A percentile compares a stretch with the other conserved stretches of the same genome.
Conservation (phyloP, 805 yeast genomes). For the Yamadazyma insecticola region DNA sequence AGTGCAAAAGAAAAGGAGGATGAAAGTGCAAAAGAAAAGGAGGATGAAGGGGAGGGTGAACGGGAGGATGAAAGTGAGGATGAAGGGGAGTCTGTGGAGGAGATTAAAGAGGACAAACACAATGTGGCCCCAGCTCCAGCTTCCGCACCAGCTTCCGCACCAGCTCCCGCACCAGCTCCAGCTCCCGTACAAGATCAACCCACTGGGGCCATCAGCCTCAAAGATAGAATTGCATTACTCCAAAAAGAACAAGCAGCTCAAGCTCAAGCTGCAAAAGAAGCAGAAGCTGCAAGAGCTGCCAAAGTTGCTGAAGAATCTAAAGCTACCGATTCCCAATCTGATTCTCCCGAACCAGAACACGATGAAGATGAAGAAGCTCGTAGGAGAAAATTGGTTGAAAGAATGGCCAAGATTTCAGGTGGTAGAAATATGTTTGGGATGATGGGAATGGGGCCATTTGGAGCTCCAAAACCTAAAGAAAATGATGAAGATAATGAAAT, state of each 20-base stretch:
- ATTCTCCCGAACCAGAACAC: conserved; percentile 51
- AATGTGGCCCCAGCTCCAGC: too few species aligned
- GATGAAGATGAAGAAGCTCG: conserved; percentile 75
- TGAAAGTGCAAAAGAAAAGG: too few species aligned
- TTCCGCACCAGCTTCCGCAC: conserved; percentile 5
- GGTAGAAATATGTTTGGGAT: conserved; percentile 76
- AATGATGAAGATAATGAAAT: conserved; percentile 3
- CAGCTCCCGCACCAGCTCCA: too few species aligned
- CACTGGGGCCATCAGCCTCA: conserved; percentile 69
- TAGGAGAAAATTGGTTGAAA: conserved; percentile 72
- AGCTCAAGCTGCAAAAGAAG: conserved; percentile 25
- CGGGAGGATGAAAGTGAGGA: conserved; percentile 1
- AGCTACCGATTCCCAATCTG: too few species aligned
- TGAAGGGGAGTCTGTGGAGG: too few species aligned
- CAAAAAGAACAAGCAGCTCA: conserved; percentile 81
- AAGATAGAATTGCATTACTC: conserved; percentile 79
- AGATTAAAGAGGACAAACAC: too few species aligned
- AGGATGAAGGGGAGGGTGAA: neutral
- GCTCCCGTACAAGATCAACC: conserved; percentile 39
- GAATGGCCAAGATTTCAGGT: conserved; percentile 96
- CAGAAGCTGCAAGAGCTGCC: conserved; percentile 13
- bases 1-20: neutral
- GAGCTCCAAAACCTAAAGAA: conserved; percentile 14
- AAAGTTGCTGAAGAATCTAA: conserved; percentile 20
- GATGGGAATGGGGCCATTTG: conserved; percentile 51